Evolutionary conservation across 2,329 filamentous ascomycete genomes (phyloP).

Genomic region (Cladosporium cucumerinum): DNA sequence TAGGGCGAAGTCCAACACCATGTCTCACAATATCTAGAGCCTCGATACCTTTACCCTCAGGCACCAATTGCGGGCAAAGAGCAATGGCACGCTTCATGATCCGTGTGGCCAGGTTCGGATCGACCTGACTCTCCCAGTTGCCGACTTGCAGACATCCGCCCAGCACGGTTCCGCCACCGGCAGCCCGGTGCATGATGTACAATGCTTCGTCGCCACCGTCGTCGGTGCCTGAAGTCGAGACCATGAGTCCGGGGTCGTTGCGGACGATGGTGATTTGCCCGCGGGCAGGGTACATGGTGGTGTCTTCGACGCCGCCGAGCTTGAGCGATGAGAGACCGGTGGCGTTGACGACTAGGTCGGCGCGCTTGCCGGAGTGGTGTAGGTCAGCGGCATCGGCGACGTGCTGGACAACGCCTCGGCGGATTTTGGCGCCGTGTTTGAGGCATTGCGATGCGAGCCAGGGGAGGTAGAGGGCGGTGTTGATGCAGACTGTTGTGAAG

Average conservation of each 20-base stretch:
- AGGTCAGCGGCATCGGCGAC: slow-evolving; percentile 64
- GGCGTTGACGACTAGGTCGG: slow-evolving; percentile 76
- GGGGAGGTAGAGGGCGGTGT: slow-evolving; percentile 80
- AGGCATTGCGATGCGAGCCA: slow-evolving; percentile 81
- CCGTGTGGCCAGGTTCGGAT: slow-evolving; percentile 72
- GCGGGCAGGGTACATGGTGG: slow-evolving; percentile 67
- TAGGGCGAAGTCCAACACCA: slow-evolving; percentile 75
- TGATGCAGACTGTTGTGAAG: slow-evolving; percentile 88
- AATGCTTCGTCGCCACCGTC: slow-evolving; percentile 68
- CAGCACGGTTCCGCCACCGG: slow-evolving; percentile 75
- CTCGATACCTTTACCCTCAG: slow-evolving; percentile 64
- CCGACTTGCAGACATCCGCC: slow-evolving; percentile 81
- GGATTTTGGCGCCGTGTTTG: slow-evolving; percentile 62
- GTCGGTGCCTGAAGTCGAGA: slow-evolving; percentile 66
- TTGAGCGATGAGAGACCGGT: slow-evolving; percentile 72
- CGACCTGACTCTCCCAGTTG: slow-evolving; percentile 75
- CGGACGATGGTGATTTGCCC: slow-evolving; percentile 82
- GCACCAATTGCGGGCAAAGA: slow-evolving; percentile 60
- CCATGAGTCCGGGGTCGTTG: slow-evolving; percentile 71
- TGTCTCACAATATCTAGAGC: slow-evolving; percentile 74
- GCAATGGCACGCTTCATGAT: slow-evolving; percentile 79
- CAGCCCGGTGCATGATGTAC: slow-evolving; percentile 81
- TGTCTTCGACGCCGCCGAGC: slow-evolving; percentile 79
- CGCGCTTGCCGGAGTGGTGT: slow-evolving; percentile 56
- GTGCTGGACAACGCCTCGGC: slow-evolving; percentile 53